A percentile compares a stretch with the other conserved stretches of the same genome.
Conservation (phyloP, 345 rosid species). For the Populus euphratica region DNA sequence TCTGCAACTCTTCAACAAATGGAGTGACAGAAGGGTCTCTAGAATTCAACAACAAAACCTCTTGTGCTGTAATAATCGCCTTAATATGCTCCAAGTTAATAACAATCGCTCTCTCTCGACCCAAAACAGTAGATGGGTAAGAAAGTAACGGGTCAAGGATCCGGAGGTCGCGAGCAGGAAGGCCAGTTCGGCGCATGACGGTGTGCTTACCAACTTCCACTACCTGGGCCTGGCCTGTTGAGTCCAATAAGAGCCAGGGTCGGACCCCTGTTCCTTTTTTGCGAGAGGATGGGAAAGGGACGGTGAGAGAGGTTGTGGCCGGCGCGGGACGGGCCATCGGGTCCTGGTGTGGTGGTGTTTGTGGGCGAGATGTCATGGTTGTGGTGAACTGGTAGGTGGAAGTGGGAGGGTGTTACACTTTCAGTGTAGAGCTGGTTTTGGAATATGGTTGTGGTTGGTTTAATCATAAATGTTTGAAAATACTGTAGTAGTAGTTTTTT, state of each 20-base stretch:
- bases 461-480: too few relatives aligned
- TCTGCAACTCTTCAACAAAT: conserved; percentile 66
- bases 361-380: conserved; percentile 14
- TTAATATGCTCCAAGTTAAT: conserved; percentile 89
- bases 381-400: background rate
- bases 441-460: too few relatives aligned
- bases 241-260: conserved; percentile 60
- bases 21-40: conserved; percentile 77
- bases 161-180: conserved; percentile 86
- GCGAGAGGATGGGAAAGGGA: conserved; percentile 25
- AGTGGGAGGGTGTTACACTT: background rate
- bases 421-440: too few relatives aligned
- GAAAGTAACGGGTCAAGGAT: conserved; percentile 86
- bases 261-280: conserved; percentile 69
- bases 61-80: conserved; percentile 88
- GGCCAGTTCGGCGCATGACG: conserved; percentile 92
- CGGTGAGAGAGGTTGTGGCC: background rate
- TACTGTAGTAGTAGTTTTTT: too few relatives aligned
- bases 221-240: conserved; percentile 50
- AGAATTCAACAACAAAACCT: conserved; percentile 75
- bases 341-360: conserved; percentile 6
- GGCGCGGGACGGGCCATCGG: conserved; percentile 6
- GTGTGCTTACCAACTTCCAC: conserved; percentile 75
- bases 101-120: conserved; percentile 85
- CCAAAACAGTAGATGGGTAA: conserved; percentile 81